A percentile compares a stretch with the other conserved stretches of the same genome.
These are phyloP conservation scores for Acephala macrosclerotiorum DNA, from an alignment of 2,329 filamentous ascomycete species.

Conservation along the genomic window DNA sequence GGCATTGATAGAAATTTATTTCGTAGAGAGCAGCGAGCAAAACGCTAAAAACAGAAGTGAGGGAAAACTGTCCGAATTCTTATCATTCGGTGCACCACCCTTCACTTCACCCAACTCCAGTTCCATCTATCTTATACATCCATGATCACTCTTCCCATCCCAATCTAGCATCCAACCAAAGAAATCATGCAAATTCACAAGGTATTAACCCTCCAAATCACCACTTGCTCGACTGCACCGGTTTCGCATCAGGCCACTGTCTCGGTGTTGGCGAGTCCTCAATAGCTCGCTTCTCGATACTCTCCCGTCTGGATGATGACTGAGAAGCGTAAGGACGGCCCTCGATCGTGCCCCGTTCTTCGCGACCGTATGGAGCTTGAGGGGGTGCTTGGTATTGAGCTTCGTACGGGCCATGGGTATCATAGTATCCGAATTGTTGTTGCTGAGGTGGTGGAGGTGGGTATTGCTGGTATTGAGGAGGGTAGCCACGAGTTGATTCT, in stretches of 20 bases:
- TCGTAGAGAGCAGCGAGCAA: not conserved
- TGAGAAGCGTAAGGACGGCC: not conserved
- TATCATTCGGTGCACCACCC: not conserved
- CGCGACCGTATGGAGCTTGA: not conserved
- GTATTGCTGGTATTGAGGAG: constrained; percentile 8
- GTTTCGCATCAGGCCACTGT: constrained; percentile 4
- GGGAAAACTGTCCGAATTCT: not conserved
- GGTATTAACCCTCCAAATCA: not conserved
- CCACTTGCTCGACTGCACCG: not conserved
- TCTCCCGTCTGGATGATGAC: not conserved
- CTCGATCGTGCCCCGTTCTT: not conserved
- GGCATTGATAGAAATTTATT: too few species aligned
- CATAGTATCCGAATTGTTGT: constrained; percentile 4
- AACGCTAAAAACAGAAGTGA: not conserved
- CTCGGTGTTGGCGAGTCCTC: not conserved
- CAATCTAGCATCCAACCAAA: not conserved
- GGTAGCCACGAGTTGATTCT: not conserved
- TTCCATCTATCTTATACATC: constrained; percentile 1
- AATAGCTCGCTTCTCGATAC: not conserved
- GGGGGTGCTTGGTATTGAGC: not conserved
- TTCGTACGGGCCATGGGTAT: not conserved
- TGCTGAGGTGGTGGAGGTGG: not conserved
- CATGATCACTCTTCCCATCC: not conserved
- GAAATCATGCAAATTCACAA: not conserved
- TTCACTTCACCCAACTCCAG: not conserved